Base-by-base conservation (phyloP, 1,284 basidiomycete genomes). In the Pseudozyma pruni region DNA sequence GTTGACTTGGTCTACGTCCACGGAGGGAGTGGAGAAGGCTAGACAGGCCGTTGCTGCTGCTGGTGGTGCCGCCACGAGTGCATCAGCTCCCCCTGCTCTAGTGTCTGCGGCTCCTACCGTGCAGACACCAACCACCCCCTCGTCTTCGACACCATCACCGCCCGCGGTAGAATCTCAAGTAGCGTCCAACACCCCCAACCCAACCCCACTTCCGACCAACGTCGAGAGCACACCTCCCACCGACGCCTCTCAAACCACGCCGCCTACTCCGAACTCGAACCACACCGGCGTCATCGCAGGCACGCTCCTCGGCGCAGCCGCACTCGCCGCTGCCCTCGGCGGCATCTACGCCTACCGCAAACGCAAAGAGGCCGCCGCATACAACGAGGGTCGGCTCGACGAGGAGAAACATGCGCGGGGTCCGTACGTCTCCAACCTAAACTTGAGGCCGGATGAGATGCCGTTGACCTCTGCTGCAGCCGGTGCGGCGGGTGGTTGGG, bases 301-400 rank as follows among this genome's bases (percentile, higher is more conserved):
- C 23, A 69, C 74, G 16, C 72, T 80, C 4, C 57, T 80, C 17
- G 79, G 79, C 17, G 79, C 76, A 8, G 73, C 74, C 6, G 79
- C 79, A 16, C 47, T 78, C n/a, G 77, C 73, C 10, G 79, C 75
- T 5, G 68, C 70, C 25, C 37, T 75, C 39, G 79, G 78, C 17
- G 75, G 77, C 8, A 57, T 80, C 49, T 81, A 81, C 49, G 79
- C 79, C 31, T 77, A 74, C 54, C 61, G 66, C 16, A 78, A 80
- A 45, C 72, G 79, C 35, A 55, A 64, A 23, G 61, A 78, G 39
- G 71, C 75, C 6, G 56, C 52, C 16, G 63, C 62, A 2, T 55
- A 69, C 52, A 56, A 67, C 33, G 34, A 50, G 19, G 55, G 46
- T 22, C 47, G 44, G 23, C 29, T 17, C 2, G 57, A 56, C 19